Percentiles rank a stretch among this genome's conserved stretches.
These are phyloP conservation scores for Colletotrichum cordylinicola DNA, from an alignment of 2,329 filamentous ascomycete species.

Conservation along the genomic window DNA sequence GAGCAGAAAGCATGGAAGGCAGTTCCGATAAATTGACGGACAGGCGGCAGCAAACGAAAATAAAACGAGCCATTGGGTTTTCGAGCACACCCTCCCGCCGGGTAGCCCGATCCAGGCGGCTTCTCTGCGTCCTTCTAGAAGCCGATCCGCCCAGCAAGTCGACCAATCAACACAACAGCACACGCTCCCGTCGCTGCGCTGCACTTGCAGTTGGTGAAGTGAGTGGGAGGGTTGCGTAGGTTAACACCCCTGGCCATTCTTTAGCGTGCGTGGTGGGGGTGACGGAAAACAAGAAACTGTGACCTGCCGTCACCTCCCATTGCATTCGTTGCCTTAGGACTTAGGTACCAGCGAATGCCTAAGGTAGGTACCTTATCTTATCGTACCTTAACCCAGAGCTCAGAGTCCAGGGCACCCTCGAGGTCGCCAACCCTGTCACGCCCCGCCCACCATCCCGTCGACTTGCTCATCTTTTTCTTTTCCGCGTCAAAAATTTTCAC, in stretches of 20 bases:
- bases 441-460: neutral
- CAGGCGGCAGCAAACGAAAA: neutral
- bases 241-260: neutral
- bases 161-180: neutral
- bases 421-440: neutral
- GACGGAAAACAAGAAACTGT: neutral
- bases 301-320: neutral
- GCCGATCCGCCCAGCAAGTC: neutral
- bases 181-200: neutral
- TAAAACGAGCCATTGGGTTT: neutral
- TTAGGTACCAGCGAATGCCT: no score
- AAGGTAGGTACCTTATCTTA: neutral
- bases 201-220: neutral
- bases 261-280: neutral
- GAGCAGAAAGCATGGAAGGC: neutral
- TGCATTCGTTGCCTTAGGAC: neutral
- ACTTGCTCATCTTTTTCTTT: neutral
- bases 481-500: neutral
- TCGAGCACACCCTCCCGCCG: neutral
- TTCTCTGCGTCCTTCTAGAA: slow-evolving; percentile 14
- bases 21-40: slow-evolving; percentile 3
- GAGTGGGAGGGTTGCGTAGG: no score
- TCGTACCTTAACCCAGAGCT: neutral
- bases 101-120: neutral
- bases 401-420: neutral